These are phyloP conservation scores for Volvox carteri DNA, from an alignment of 163 green algal genomes.

Conservation along the genomic window DNA sequence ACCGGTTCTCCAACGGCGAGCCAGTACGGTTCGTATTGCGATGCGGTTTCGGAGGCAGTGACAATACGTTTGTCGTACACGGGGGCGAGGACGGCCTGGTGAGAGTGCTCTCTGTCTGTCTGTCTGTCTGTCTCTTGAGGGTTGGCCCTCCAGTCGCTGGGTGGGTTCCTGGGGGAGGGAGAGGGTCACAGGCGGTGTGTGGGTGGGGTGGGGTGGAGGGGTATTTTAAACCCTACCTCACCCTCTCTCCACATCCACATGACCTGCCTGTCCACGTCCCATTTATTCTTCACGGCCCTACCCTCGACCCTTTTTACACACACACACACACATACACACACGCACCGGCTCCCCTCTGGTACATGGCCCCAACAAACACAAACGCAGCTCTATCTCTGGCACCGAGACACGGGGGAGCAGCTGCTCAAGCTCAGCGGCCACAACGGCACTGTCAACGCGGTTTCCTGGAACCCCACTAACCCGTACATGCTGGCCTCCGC, in stretches of 20 bases:
- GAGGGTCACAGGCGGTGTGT: not conserved
- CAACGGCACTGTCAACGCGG: slow-evolving; percentile 91
- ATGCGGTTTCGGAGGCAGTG: slow-evolving; percentile 88
- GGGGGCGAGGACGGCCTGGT: slow-evolving; percentile 88
- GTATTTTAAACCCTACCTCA: not conserved
- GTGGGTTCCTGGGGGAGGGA: not conserved
- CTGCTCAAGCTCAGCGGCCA: slow-evolving; percentile 90
- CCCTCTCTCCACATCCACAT: not conserved
- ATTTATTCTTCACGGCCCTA: not conserved
- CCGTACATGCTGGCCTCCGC: slow-evolving; percentile 91
- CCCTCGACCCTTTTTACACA: not conserved
- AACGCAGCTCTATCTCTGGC: slow-evolving; percentile 94
- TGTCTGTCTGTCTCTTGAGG: no score
- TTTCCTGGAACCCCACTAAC: slow-evolving; percentile 91
- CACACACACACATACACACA: not conserved
- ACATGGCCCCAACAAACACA: no score
- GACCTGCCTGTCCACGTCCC: not conserved
- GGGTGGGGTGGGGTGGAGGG: not conserved
- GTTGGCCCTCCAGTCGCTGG: no score
- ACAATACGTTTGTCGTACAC: slow-evolving; percentile 86
- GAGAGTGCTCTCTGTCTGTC: no score
- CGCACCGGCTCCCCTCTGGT: not conserved
- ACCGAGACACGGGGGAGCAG: slow-evolving; percentile 81
- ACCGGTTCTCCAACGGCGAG: slow-evolving; percentile 64
- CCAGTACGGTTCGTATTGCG: slow-evolving; percentile 91